Evolutionary conservation across 495 filamentous ascomycete species (phyloP).

Genomic region (Xylaria bambusicola): DNA sequence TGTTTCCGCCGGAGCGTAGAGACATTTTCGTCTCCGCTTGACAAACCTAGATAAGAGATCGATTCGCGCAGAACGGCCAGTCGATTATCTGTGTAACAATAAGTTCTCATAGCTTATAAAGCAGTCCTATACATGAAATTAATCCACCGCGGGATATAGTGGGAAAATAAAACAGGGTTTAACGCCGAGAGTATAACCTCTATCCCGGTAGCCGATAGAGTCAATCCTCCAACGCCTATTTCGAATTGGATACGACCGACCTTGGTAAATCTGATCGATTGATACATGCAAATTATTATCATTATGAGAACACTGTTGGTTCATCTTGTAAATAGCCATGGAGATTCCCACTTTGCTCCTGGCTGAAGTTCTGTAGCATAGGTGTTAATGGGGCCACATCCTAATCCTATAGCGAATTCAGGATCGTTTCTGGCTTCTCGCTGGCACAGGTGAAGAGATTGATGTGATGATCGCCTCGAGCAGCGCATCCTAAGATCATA

Average conservation of each 20-base stretch:
- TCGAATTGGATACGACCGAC: neutral
- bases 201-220: neutral
- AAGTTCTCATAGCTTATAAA: neutral
- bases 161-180: neutral
- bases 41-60: neutral
- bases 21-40: neutral
- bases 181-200: neutral
- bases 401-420: conserved; percentile 20
- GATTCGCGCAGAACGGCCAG: neutral
- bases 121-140: neutral
- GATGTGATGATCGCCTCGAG: conserved; percentile 68
- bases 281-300: conserved; percentile 8
- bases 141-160: neutral
- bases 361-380: conserved; percentile 4
- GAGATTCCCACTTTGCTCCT: neutral
- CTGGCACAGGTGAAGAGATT: conserved; percentile 68
- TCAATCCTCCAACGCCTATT: conserved; percentile 3
- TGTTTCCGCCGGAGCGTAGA: neutral
- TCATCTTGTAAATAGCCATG: neutral
- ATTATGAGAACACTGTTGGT: conserved; percentile 7
- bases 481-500: conserved; percentile 85
- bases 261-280: neutral
- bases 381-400: neutral
- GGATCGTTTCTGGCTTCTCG: conserved; percentile 31
- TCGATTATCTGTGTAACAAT: conserved; percentile 1